A percentile compares a stretch with the other conserved stretches of the same genome.
These are phyloP conservation scores for Chytriomyces confervae DNA, from an alignment of 192 early-diverging fungal species.

Conservation along the genomic window DNA sequence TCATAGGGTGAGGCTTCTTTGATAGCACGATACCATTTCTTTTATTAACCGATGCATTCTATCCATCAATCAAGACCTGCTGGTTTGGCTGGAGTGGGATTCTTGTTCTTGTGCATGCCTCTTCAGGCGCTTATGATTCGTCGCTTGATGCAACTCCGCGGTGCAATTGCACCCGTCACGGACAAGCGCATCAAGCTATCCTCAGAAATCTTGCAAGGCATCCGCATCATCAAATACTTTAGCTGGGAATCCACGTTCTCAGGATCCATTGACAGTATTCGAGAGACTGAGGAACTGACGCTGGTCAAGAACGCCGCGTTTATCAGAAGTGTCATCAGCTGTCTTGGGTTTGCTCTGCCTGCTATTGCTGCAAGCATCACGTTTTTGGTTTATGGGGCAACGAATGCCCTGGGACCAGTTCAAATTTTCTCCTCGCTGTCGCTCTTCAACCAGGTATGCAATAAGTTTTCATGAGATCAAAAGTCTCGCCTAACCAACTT, in stretches of 20 bases:
- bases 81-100: constrained; percentile 53
- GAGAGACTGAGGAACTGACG: constrained; percentile 45
- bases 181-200: constrained; percentile 76
- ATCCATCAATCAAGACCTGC: constrained; percentile 20
- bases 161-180: constrained; percentile 58
- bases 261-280: constrained; percentile 61
- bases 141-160: constrained; percentile 43
- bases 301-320: constrained; percentile 20
- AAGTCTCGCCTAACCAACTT: too few species aligned
- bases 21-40: background rate
- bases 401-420: constrained; percentile 7
- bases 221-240: constrained; percentile 80
- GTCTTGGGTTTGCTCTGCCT: constrained; percentile 55
- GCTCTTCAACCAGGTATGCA: constrained; percentile 45
- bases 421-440: constrained; percentile 54
- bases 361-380: constrained; percentile 45
- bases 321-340: constrained; percentile 14
- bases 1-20: constrained; percentile 13
- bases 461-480: background rate
- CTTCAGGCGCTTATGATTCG: constrained; percentile 51
- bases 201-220: constrained; percentile 71
- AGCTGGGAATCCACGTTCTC: constrained; percentile 71
- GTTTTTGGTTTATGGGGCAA: constrained; percentile 51
- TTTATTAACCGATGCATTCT: background rate
- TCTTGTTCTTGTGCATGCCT: constrained; percentile 50